phyloP scores from a whole-genome alignment of 2,329 filamentous ascomycete species.

The Hirsutella minnesotensis region DNA sequence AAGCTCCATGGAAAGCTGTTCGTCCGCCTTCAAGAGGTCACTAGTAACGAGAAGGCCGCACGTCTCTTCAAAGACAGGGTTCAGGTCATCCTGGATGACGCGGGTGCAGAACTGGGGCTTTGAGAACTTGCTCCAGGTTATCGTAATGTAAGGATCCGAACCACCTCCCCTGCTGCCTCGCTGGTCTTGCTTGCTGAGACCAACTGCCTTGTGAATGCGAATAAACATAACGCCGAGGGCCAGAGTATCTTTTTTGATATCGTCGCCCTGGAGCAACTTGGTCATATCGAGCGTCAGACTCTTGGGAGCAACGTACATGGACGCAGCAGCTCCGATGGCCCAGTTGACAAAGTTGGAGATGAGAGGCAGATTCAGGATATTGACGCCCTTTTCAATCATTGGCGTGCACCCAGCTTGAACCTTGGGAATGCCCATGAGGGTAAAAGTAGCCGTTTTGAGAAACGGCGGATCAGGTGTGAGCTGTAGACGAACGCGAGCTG shows the following conservation, averaged over 20 bases:
- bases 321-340: slow-evolving; percentile 75
- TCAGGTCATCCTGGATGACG: slow-evolving; percentile 88
- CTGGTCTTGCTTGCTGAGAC: slow-evolving; percentile 81
- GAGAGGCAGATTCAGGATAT: slow-evolving; percentile 79
- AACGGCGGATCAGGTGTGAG: slow-evolving; percentile 88
- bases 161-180: slow-evolving; percentile 76
- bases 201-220: slow-evolving; percentile 76
- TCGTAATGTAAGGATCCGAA: slow-evolving; percentile 89
- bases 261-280: slow-evolving; percentile 82
- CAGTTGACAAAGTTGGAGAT: slow-evolving; percentile 98
- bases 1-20: slow-evolving; percentile 84
- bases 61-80: slow-evolving; percentile 85
- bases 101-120: slow-evolving; percentile 97
- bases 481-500: slow-evolving; percentile 69
- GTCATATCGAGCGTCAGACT: slow-evolving; percentile 85
- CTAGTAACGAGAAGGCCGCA: slow-evolving; percentile 76
- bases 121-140: slow-evolving; percentile 90
- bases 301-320: slow-evolving; percentile 90
- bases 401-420: slow-evolving; percentile 83
- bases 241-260: slow-evolving; percentile 78
- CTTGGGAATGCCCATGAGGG: slow-evolving; percentile 86
- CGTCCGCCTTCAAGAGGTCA: slow-evolving; percentile 84
- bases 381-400: slow-evolving; percentile 83
- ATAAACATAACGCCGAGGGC: slow-evolving; percentile 88
- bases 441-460: slow-evolving; percentile 83